A percentile compares a stretch with the other conserved stretches of the same genome.
Evolutionary conservation across 2,329 filamentous ascomycete genomes (phyloP).

Genomic region (Pseudocercospora eumusae): DNA sequence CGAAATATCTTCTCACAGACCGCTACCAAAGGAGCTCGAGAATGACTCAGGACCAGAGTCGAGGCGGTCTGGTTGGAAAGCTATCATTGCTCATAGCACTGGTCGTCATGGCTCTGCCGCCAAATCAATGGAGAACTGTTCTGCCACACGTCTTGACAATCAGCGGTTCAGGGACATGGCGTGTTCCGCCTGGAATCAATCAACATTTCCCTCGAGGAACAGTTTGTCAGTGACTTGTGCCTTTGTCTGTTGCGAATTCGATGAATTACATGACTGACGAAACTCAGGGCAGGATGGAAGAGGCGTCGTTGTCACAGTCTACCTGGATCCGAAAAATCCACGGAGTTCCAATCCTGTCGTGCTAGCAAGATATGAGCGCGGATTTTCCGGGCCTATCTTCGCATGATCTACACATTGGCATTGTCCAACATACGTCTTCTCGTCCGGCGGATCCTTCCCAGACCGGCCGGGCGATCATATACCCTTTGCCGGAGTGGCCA

Average conservation of each 20-base stretch:
- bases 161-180: not conserved
- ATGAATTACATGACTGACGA: not conserved
- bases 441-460: not conserved
- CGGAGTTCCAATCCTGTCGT: not conserved
- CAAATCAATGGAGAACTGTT: not conserved
- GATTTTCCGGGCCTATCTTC: not conserved
- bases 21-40: not conserved
- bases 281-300: not conserved
- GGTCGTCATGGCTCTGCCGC: not conserved
- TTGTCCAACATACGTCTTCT: not conserved
- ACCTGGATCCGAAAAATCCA: not conserved
- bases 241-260: no score
- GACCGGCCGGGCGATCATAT: no score
- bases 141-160: not conserved
- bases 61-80: not conserved
- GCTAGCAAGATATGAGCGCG: not conserved
- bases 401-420: not conserved
- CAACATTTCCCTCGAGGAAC: not conserved
- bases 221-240: not conserved
- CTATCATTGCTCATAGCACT: conserved; percentile 1
- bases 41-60: not conserved
- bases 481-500: no score
- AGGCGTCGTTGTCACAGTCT: conserved; percentile 5
- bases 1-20: not conserved
- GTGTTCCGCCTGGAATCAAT: not conserved